Evolutionary conservation across 2,329 filamentous ascomycete species (phyloP), one percentile per base, ranked within the genome.

Genomic region (Cladosporium sp.): DNA sequence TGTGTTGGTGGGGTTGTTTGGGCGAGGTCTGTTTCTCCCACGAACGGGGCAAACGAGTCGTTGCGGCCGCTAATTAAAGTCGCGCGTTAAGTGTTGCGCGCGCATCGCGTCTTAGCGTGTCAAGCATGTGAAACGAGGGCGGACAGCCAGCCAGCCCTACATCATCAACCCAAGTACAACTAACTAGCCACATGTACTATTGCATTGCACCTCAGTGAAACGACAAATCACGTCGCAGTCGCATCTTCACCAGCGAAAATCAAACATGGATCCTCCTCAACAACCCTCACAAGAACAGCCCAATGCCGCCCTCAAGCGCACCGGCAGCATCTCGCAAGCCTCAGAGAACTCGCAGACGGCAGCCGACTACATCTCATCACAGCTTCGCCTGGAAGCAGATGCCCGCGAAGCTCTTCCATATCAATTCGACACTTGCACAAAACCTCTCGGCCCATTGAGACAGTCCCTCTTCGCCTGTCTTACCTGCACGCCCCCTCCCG

Each of bases 321-420:
- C 25, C 32, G 19, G 18, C 39, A 36, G 39, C 56, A 67, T 70
- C 41, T 73, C 72, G 12, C 69, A 73, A 49, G 65, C 66, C 43
- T 76, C 76, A 6, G 72, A 78, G 55, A 68, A 68, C 54, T 79
- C 77, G 5, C 76, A 80, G 52, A 81, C 78, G 7, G 78, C 78
- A 43, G 69, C 72, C 61, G 73, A 77, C 67, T 97, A 94, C 66
- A 89, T 98, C 58, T 83, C 88, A 60, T 84, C 83, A 49, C 93
- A 98, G 67, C 84, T 96, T 64, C 83, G 85, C 58, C 84, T 98
- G 47, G 93, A 98, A 71, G 88, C 88, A 16, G 93, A 98, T 72
- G 93, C 93, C 40, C 89, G 91, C 60, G 92, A 98, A 75, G 88
- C 88, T 54, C 79, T 98, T 6, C 93, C 93, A 57, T 98, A 95